Base-by-base conservation (phyloP, 2,329 filamentous ascomycete species). In the Ramichloridium luteum region DNA sequence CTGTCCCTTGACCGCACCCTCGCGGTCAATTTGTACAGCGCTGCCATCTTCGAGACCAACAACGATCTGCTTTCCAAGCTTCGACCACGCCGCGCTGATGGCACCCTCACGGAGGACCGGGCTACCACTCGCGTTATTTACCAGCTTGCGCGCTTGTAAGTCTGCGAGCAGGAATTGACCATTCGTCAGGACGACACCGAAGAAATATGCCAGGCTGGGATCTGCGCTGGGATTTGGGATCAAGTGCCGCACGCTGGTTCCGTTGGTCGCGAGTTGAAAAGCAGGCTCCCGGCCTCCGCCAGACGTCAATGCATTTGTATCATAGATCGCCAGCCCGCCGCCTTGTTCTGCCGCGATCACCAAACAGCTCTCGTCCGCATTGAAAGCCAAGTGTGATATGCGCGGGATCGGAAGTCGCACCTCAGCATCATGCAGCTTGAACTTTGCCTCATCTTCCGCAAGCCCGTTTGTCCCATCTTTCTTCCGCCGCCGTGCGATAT, bases 361-460 rank as follows among this genome's bases (percentile, higher is more conserved):
- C 38, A 98, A 64, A 45, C 80, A 84, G 46, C 74, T 74, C 53
- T 94, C 92, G 48, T 92, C 82, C n/a, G 82, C 72, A 1, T 84
- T 88, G 55, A 98, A 98, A 11, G 78, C 76, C 13, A 98, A 67
- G 55, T 98, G 90, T 8, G 84, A 92, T 32, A 93, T 71, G 45
- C 80, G 76, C 49, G 80, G 72, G 48, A 92, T 68, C 2, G 75
- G 64, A 5, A 96, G 69, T 40, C 79, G 74, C 33, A 79, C 62
- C 40, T 86, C 67, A 68, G 39, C 77, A 75, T 33, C 54, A 49
- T 44, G 64, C 68, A 10, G 35, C 23, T 33, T 36, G 9, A 32
- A 20, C 9, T 11, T 22, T 18, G 30, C 25, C 26, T 36, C 34
- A 15, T 36, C 30, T 17, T 36, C 16, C 13, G 13, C 14, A 15